These are phyloP conservation scores for Beauveria pseudobassiana DNA, from an alignment of 2,329 filamentous ascomycete genomes.

Conservation along the genomic window DNA sequence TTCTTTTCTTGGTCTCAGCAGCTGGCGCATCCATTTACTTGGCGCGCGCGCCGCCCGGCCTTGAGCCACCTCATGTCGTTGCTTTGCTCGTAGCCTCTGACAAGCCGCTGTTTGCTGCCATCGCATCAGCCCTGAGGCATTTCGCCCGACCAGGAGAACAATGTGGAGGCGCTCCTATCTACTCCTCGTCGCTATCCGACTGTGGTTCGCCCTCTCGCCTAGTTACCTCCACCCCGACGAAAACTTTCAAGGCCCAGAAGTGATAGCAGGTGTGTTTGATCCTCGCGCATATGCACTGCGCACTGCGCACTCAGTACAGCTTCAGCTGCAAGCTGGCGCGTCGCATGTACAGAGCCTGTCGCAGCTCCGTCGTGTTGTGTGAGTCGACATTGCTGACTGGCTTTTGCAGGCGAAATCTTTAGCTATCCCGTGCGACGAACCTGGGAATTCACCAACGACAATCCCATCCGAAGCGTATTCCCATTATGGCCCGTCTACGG, in stretches of 20 bases:
- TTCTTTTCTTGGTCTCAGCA: neutral
- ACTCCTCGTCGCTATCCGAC: slow-evolving; percentile 72
- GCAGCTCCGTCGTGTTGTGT: neutral
- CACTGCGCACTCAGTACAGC: neutral
- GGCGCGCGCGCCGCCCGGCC: slow-evolving; percentile 5
- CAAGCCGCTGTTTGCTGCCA: slow-evolving; percentile 18
- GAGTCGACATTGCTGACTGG: neutral
- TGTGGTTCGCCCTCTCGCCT: slow-evolving; percentile 89
- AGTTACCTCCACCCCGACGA: slow-evolving; percentile 98
- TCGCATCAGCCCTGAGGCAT: slow-evolving; percentile 9
- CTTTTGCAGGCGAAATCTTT: slow-evolving; percentile 71
- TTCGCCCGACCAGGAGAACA: slow-evolving; percentile 14
- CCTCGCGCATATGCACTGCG: neutral
- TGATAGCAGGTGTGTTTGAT: slow-evolving; percentile 74
- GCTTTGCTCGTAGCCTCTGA: slow-evolving; percentile 14
- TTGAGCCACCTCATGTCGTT: slow-evolving; percentile 12
- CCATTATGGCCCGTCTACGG: slow-evolving; percentile 95
- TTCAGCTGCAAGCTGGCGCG: neutral
- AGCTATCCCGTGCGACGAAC: slow-evolving; percentile 82
- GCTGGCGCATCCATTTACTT: slow-evolving; percentile 1
- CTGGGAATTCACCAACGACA: slow-evolving; percentile 89
- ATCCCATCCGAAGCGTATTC: slow-evolving; percentile 91
- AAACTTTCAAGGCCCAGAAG: slow-evolving; percentile 96
- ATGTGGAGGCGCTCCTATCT: slow-evolving; percentile 95
- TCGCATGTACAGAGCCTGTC: neutral